Evolutionary conservation across 2,329 filamentous ascomycete genomes (phyloP).

Genomic region (Penicillium nordicum): DNA sequence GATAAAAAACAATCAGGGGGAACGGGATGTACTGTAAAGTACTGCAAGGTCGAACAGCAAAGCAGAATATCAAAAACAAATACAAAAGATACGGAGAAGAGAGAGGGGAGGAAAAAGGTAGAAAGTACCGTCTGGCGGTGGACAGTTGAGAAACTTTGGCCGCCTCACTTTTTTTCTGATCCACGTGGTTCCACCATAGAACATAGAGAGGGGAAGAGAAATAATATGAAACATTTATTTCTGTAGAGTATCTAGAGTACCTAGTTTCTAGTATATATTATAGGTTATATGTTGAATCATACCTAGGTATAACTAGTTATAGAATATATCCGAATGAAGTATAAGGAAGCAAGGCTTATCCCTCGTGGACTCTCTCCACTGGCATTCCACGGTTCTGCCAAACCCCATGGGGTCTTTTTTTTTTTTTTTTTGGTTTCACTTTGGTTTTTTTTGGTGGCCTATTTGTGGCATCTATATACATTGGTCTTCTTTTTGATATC

Average conservation of each 20-base stretch:
- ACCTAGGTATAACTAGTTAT: no score
- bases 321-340: background rate
- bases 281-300: background rate
- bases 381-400: slow-evolving; percentile 26
- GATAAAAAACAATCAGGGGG: background rate
- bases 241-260: background rate
- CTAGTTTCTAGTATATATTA: no score
- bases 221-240: background rate
- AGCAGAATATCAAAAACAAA: background rate
- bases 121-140: slow-evolving; percentile 23
- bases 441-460: background rate
- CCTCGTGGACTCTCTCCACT: slow-evolving; percentile 23
- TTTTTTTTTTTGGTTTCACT: slow-evolving; percentile 3
- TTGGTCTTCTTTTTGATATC: background rate
- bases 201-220: background rate
- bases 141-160: slow-evolving; percentile 16
- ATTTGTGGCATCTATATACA: slow-evolving; percentile 16
- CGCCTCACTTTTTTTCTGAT: slow-evolving; percentile 27
- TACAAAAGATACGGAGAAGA: background rate
- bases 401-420: slow-evolving; percentile 14
- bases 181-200: slow-evolving; percentile 18
- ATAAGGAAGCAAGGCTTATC: slow-evolving; percentile 5
- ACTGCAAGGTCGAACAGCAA: background rate
- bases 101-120: slow-evolving; percentile 12
- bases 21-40: background rate